Percentiles rank a stretch among this genome's conserved stretches.
Conservation (phyloP, 2,329 filamentous ascomycete species). For the Stemphylium vesicarium region DNA sequence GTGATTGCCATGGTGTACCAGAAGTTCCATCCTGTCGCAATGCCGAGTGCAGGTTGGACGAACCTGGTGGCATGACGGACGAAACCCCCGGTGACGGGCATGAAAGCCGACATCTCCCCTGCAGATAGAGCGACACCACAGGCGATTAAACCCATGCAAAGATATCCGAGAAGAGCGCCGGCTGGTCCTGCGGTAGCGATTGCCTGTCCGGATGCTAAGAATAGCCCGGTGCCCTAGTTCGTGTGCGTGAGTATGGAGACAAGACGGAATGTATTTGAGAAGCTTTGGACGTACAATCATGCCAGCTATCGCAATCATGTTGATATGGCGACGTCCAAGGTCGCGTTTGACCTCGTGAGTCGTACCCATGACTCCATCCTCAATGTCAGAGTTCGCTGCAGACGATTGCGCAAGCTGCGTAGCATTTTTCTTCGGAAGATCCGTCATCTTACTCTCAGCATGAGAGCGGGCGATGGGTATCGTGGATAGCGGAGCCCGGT, state of each 20-base stretch:
- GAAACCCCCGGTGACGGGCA: conserved; percentile 60
- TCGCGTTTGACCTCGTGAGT: conserved; percentile 7
- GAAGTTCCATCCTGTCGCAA: conserved; percentile 27
- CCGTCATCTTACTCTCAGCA: too few relatives aligned
- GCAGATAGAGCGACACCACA: conserved; percentile 59
- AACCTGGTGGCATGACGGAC: conserved; percentile 59
- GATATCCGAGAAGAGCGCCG: conserved; percentile 60
- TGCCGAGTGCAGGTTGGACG: conserved; percentile 56
- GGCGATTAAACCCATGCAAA: conserved; percentile 58
- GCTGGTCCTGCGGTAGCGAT: conserved; percentile 60
- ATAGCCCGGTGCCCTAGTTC: too few relatives aligned
- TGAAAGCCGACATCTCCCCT: conserved; percentile 58
- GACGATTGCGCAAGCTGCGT: too few relatives aligned
- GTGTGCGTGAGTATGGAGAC: too few relatives aligned
- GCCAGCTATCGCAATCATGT: conserved; percentile 23
- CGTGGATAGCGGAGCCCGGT: too few relatives aligned
- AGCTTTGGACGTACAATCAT: conserved; percentile 3
- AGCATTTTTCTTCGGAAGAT: too few relatives aligned
- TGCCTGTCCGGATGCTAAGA: conserved; percentile 49
- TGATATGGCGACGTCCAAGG: conserved; percentile 15
- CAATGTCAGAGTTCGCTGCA: too few relatives aligned
- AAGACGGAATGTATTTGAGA: background rate
- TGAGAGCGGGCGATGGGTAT: too few relatives aligned
- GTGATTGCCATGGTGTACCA: conserved; percentile 9
- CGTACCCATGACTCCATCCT: too few relatives aligned